Percentiles rank a stretch among this genome's conserved stretches.
These are phyloP conservation scores for Starmerella tilneyi DNA, from an alignment of 805 yeast species.

Conservation along the genomic window DNA sequence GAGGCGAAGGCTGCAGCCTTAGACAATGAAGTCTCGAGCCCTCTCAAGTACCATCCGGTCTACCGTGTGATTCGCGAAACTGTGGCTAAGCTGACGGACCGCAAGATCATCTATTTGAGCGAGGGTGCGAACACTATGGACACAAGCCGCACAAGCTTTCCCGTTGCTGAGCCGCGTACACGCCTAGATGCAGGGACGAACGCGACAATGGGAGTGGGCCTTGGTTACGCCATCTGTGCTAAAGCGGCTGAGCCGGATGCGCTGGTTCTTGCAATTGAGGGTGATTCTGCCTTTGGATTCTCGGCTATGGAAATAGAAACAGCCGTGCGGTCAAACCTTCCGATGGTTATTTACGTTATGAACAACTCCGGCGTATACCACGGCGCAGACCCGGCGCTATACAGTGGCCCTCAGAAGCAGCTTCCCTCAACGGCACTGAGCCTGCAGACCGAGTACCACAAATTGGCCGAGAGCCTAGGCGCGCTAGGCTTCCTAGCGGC, in stretches of 20 bases:
- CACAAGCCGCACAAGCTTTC: conserved; percentile 52
- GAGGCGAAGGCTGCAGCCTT: conserved; percentile 28
- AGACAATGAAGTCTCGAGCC: conserved; percentile 29
- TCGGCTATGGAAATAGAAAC: conserved; percentile 67
- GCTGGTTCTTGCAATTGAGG: conserved; percentile 51
- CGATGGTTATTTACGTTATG: conserved; percentile 53
- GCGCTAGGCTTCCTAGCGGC: conserved; percentile 42
- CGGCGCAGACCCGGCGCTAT: conserved; percentile 38
- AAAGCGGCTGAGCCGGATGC: conserved; percentile 38
- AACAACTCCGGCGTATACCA: conserved; percentile 66
- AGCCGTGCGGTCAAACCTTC: conserved; percentile 44
- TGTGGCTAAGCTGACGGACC: conserved; percentile 24
- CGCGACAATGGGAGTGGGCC: conserved; percentile 69
- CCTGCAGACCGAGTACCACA: conserved; percentile 47
- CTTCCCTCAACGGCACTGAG: conserved; percentile 54
- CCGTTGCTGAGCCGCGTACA: conserved; percentile 41
- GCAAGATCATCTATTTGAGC: conserved; percentile 39
- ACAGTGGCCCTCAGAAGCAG: conserved; percentile 24
- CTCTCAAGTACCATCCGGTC: conserved; percentile 44
- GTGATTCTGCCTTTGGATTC: conserved; percentile 72
- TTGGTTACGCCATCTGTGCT: conserved; percentile 60
- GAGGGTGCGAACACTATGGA: conserved; percentile 81
- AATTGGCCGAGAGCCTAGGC: conserved; percentile 47
- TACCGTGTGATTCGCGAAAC: conserved; percentile 40
- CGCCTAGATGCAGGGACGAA: conserved; percentile 65